Percentiles rank a stretch among this genome's conserved stretches.
Evolutionary conservation across 352 stramenopile genomes (phyloP).

Genomic region (Phytophthora citrophthora): DNA sequence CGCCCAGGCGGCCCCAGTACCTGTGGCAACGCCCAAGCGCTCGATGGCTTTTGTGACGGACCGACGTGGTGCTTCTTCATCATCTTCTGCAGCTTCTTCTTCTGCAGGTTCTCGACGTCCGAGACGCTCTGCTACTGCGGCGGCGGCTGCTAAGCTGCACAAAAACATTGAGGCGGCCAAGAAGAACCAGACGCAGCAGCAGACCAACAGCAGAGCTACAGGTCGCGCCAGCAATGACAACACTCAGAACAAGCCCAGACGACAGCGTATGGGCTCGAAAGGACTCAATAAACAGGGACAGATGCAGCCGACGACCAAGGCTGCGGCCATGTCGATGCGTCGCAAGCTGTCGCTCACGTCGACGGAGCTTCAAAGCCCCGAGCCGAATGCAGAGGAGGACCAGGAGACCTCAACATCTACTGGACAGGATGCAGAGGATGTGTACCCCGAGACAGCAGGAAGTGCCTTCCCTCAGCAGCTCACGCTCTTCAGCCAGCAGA

Average conservation of each 20-base stretch:
- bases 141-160: constrained; percentile 25
- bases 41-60: constrained; percentile 68
- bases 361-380: constrained; percentile 20
- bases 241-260: constrained; percentile 43
- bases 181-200: constrained; percentile 21
- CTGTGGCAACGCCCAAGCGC: constrained; percentile 22
- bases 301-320: constrained; percentile 17
- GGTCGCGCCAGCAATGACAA: constrained; percentile 5
- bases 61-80: constrained; percentile 10
- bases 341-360: constrained; percentile 49
- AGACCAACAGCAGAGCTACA: neutral
- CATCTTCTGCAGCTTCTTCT: neutral
- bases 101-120: constrained; percentile 9
- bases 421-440: constrained; percentile 60
- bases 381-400: constrained; percentile 1
- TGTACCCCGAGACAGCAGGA: constrained; percentile 56
- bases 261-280: constrained; percentile 61
- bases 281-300: constrained; percentile 33
- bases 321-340: constrained; percentile 21
- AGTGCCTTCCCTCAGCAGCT: constrained; percentile 80
- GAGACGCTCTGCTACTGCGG: constrained; percentile 17
- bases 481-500: constrained; percentile 82
- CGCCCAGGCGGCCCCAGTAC: constrained; percentile 2
- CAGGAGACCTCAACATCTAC: constrained; percentile 18
- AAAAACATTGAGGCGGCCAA: constrained; percentile 30